Evolutionary conservation across 305 asterid genomes (phyloP).

Genomic region (Petunia hybrid): DNA sequence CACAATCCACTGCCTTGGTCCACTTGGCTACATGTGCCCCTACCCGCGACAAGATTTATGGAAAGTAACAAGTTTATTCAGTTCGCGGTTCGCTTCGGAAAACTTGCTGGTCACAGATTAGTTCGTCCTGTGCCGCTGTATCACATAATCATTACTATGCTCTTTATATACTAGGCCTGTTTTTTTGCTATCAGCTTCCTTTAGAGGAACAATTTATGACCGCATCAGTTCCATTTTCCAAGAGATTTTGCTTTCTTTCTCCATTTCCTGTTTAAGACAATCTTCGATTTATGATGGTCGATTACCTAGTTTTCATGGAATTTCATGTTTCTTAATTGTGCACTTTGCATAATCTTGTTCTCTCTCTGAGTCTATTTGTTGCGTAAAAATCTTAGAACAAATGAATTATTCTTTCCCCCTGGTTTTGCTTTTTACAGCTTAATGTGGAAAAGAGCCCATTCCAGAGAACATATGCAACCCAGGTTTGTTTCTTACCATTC

Average conservation of each 20-base stretch:
- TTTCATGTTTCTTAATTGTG: slow-evolving; percentile 21
- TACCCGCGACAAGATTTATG: too few relatives aligned
- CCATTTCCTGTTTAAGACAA: neutral
- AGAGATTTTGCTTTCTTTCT: slow-evolving; percentile 16
- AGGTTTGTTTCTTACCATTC: slow-evolving; percentile 51
- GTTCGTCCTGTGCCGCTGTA: too few relatives aligned
- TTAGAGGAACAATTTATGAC: slow-evolving; percentile 1
- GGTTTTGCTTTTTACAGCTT: slow-evolving; percentile 47
- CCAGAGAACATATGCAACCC: slow-evolving; percentile 69
- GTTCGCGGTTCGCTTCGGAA: too few relatives aligned
- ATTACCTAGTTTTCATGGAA: neutral
- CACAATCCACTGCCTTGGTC: too few relatives aligned
- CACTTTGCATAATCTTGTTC: slow-evolving; percentile 16
- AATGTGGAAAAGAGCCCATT: slow-evolving; percentile 73
- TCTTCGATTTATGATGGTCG: neutral
- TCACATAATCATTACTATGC: neutral
- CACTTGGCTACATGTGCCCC: too few relatives aligned
- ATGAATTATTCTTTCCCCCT: neutral
- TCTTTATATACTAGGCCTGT: slow-evolving; percentile 8
- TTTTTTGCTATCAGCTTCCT: neutral
- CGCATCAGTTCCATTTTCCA: neutral
- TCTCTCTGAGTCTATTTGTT: slow-evolving; percentile 22
- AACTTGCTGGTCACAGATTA: too few relatives aligned
- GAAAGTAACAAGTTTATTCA: too few relatives aligned
- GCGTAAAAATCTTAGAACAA: slow-evolving; percentile 6